phyloP scores from a whole-genome alignment of 371 early-diverging fungal genomes.

The Mortierella sp. region DNA sequence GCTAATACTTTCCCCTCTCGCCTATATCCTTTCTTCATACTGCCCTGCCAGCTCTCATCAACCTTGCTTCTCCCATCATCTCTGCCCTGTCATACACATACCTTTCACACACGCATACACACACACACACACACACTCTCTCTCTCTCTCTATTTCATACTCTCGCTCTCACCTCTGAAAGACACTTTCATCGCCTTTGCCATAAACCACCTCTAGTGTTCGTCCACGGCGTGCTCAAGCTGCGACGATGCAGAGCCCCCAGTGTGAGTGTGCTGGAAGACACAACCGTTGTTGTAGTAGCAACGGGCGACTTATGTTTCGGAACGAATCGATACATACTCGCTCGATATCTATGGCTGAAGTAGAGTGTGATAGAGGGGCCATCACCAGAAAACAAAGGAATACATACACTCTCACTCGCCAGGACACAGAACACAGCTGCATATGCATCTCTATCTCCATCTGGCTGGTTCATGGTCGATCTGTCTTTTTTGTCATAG shows the following conservation, averaged over 20 bases:
- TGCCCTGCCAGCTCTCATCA: no score
- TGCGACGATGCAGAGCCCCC: slow-evolving; percentile 12
- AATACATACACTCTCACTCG: not conserved
- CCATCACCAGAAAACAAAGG: not conserved
- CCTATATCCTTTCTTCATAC: no score
- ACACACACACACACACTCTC: not conserved
- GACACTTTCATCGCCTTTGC: not conserved
- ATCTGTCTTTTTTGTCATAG: not conserved
- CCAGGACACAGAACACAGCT: not conserved
- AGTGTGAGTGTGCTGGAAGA: not conserved
- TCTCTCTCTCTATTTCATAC: not conserved
- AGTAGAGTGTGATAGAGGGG: no score
- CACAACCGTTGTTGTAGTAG: not conserved
- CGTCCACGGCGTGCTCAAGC: slow-evolving; percentile 1
- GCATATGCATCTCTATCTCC: slow-evolving; percentile 6
- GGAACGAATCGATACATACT: no score
- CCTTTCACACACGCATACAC: no score
- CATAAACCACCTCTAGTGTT: not conserved
- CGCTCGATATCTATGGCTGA: no score
- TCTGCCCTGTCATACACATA: not conserved
- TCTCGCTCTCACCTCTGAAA: not conserved
- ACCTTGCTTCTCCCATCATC: not conserved
- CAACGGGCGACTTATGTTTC: no score
- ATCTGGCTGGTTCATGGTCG: not conserved
- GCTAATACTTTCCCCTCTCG: no score